Evolutionary conservation across 495 filamentous ascomycete species (phyloP).

Genomic region (Cryomyces minteri): DNA sequence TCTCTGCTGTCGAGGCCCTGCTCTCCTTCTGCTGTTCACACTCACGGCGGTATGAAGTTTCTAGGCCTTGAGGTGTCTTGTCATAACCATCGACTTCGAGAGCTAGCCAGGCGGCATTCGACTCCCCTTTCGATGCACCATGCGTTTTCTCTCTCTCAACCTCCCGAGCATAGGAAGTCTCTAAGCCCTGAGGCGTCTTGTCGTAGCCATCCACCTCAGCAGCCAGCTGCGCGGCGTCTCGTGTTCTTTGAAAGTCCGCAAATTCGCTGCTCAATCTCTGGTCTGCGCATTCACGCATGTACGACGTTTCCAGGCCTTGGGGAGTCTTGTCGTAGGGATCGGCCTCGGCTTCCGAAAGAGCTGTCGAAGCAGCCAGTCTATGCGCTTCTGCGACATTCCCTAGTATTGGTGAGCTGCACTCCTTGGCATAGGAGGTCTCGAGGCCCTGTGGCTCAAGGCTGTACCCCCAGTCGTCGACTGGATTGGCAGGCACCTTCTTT

Average conservation of each 20-base stretch:
- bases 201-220: background rate
- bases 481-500: too few species aligned
- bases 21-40: too few species aligned
- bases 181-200: background rate
- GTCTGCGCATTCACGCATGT: background rate
- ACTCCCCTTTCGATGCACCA: background rate
- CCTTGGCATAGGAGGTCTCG: background rate
- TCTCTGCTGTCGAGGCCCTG: too few species aligned
- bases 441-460: background rate
- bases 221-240: background rate
- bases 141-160: background rate
- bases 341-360: background rate
- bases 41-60: background rate
- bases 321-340: background rate
- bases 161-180: background rate
- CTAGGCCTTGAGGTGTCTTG: background rate
- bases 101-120: background rate
- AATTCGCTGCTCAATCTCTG: background rate
- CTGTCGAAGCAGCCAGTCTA: too few species aligned
- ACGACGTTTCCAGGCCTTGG: slow-evolving; percentile 5
- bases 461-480: background rate
- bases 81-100: background rate
- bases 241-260: background rate
- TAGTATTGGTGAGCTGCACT: too few species aligned
- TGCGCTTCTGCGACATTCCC: too few species aligned